These are phyloP conservation scores for Mortierella hygrophila DNA, from an alignment of 192 early-diverging fungal species.

Conservation along the genomic window DNA sequence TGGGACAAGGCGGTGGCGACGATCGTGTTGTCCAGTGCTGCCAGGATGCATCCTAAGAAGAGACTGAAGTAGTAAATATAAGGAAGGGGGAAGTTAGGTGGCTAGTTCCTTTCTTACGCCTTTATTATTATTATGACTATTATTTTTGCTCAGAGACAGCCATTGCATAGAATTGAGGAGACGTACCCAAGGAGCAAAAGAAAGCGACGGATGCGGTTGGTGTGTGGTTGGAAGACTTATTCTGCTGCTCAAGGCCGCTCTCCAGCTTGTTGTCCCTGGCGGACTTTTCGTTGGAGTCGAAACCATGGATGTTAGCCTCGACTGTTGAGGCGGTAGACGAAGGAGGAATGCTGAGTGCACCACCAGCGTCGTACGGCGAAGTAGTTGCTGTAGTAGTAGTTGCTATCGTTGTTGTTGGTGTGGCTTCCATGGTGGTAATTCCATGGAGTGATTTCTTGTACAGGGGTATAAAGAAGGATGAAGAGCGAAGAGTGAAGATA, in stretches of 20 bases:
- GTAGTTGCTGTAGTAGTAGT: not conserved
- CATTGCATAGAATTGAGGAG: not conserved
- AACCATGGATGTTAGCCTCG: not conserved
- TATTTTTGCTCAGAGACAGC: not conserved
- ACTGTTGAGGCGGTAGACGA: not conserved
- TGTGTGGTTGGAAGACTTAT: not conserved
- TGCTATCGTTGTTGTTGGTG: not conserved
- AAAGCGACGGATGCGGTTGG: not conserved
- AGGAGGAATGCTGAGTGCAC: not conserved
- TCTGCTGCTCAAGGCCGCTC: not conserved
- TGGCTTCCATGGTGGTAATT: not conserved
- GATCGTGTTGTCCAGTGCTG: constrained; percentile 85
- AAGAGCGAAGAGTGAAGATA: not conserved
- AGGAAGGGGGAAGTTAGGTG: not conserved
- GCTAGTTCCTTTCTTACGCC: not conserved
- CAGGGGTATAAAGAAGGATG: not conserved
- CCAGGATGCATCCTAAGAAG: constrained; percentile 76
- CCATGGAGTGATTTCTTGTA: not conserved
- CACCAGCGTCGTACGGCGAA: not conserved
- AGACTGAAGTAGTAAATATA: constrained; percentile 51
- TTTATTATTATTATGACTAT: not conserved
- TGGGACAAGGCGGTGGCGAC: constrained; percentile 79
- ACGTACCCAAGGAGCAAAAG: not conserved
- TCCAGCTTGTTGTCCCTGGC: too few species aligned
- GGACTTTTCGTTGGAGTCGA: not conserved